phyloP scores from a whole-genome alignment of 106 monocot genomes.

The Dioscorea dumetorum region DNA sequence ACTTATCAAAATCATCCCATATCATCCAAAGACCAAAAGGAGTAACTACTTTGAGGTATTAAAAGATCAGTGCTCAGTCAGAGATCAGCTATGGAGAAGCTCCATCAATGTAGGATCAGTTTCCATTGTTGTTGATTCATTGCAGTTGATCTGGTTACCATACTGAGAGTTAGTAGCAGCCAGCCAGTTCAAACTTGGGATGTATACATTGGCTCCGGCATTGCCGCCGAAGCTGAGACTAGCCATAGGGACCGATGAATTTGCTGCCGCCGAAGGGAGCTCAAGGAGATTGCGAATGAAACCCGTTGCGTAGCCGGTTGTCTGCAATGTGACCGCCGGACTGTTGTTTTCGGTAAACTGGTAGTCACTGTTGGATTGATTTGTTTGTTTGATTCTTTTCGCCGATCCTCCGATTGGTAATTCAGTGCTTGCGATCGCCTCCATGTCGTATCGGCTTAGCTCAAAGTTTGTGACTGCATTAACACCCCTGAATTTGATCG shows the following conservation, averaged over 20 bases:
- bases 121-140: background rate
- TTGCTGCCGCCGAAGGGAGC: constrained; percentile 2
- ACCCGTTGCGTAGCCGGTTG: background rate
- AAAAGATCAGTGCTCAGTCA: too few species aligned
- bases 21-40: too few species aligned
- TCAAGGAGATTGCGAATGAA: constrained; percentile 30
- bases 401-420: constrained; percentile 7
- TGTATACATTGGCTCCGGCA: background rate
- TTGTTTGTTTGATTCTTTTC: constrained; percentile 16
- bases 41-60: too few species aligned
- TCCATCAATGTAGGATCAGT: too few species aligned
- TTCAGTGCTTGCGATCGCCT: constrained; percentile 8
- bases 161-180: constrained; percentile 5
- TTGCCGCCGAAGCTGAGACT: constrained; percentile 6
- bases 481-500: constrained; percentile 57
- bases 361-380: constrained; percentile 4
- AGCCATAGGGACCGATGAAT: constrained; percentile 5
- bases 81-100: too few species aligned
- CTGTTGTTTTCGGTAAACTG: background rate
- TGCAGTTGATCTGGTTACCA: constrained; percentile 7
- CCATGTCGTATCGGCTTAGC: constrained; percentile 33
- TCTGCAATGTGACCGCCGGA: background rate
- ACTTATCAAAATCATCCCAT: too few species aligned
- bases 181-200: constrained; percentile 16
- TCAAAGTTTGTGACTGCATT: constrained; percentile 63